Evolutionary conservation across 2,329 filamentous ascomycete species (phyloP).

Genomic region (Mollisiaceae sp.): DNA sequence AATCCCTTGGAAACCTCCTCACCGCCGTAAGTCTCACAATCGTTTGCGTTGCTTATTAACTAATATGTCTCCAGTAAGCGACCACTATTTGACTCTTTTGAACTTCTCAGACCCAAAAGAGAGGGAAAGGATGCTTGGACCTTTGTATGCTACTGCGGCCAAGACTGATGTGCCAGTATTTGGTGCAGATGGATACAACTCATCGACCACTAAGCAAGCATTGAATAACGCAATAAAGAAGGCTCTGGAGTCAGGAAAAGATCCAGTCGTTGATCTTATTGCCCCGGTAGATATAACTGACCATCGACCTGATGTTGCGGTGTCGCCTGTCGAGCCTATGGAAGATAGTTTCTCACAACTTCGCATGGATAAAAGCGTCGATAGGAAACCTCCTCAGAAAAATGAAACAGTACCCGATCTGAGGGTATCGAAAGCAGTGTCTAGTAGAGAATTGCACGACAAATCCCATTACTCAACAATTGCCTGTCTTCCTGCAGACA

Average conservation of each 20-base stretch:
- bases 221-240: slow-evolving; percentile 41
- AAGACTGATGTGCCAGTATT: slow-evolving; percentile 62
- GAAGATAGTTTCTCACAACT: slow-evolving; percentile 26
- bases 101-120: slow-evolving; percentile 60
- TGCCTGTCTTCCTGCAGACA: slow-evolving; percentile 20
- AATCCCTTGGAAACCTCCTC: slow-evolving; percentile 64
- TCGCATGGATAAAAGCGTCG: slow-evolving; percentile 9
- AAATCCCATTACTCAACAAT: slow-evolving; percentile 49
- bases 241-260: slow-evolving; percentile 29
- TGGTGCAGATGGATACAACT: slow-evolving; percentile 55
- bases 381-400: slow-evolving; percentile 1
- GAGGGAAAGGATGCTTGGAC: slow-evolving; percentile 57
- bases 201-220: slow-evolving; percentile 16
- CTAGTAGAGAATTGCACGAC: slow-evolving; percentile 64
- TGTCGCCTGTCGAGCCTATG: slow-evolving; percentile 13
- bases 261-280: slow-evolving; percentile 34
- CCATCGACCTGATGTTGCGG: background rate
- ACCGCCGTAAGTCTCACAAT: slow-evolving; percentile 46
- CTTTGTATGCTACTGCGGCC: slow-evolving; percentile 58
- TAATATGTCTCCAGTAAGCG: slow-evolving; percentile 49
- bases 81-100: slow-evolving; percentile 61
- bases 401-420: background rate
- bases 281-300: slow-evolving; percentile 16
- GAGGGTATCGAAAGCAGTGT: slow-evolving; percentile 35
- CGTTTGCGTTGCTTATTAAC: slow-evolving; percentile 12